Conservation (phyloP, 2,329 filamentous ascomycete species). For the Trichoderma harzianum region DNA sequence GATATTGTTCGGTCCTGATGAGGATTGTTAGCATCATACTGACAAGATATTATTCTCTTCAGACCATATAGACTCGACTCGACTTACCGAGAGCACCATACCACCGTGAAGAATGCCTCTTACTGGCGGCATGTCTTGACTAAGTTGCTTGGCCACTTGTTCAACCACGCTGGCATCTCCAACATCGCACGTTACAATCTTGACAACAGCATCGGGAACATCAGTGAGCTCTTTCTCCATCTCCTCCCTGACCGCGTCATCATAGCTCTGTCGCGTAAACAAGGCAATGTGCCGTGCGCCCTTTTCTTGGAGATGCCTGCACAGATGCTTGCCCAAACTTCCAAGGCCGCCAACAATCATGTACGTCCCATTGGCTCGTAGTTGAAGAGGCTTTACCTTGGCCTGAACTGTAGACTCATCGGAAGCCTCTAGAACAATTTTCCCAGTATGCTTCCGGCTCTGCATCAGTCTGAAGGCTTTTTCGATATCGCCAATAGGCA, state of each 20-base stretch:
- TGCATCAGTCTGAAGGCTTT: slow-evolving; percentile 41
- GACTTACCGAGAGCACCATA: not conserved
- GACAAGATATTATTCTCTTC: not conserved
- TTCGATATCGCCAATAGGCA: slow-evolving; percentile 31
- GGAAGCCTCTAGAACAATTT: slow-evolving; percentile 33
- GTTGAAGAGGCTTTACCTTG: not conserved
- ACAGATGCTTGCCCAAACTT: slow-evolving; percentile 35
- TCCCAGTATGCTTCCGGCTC: slow-evolving; percentile 39
- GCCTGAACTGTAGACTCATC: not conserved
- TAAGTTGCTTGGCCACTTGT: not conserved
- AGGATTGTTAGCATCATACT: not conserved
- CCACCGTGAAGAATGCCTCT: not conserved
- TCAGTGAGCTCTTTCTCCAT: not conserved
- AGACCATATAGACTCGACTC: too few species aligned
- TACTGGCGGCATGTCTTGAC: not conserved
- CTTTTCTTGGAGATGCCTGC: slow-evolving; percentile 30
- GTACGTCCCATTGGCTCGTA: slow-evolving; percentile 27
- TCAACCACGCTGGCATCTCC: not conserved
- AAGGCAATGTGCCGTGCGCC: slow-evolving; percentile 35
- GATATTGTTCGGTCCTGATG: slow-evolving; percentile 22
- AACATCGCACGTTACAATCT: not conserved
- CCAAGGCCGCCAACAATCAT: slow-evolving; percentile 38
- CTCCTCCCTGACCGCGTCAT: not conserved
- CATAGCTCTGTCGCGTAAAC: slow-evolving; percentile 15
- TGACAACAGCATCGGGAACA: not conserved